Conservation (phyloP, 345 rosid species). For the Gynandropsis gynandra region DNA sequence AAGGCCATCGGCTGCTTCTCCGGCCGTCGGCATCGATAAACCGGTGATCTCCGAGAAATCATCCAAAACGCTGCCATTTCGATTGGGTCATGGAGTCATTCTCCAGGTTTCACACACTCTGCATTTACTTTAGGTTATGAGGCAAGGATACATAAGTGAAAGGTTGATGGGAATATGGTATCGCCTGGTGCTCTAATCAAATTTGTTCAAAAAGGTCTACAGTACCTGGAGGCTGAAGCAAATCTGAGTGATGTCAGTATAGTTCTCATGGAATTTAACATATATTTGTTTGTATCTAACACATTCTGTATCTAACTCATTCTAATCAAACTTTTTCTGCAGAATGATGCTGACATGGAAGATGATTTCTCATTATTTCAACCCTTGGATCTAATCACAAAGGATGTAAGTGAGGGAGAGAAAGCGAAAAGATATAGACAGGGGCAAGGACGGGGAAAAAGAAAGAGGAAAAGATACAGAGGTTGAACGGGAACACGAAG, state of each 20-base stretch:
- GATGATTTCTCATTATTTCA: constrained; percentile 96
- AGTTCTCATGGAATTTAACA: constrained; percentile 16
- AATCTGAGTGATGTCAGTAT: too few relatives aligned
- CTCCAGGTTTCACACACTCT: constrained; percentile 74
- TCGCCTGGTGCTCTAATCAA: constrained; percentile 93
- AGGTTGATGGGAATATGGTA: constrained; percentile 86
- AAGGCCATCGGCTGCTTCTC: too few relatives aligned
- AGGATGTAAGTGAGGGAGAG: constrained; percentile 73
- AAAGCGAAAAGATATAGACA: constrained; percentile 61
- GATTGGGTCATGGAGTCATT: too few relatives aligned
- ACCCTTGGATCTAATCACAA: constrained; percentile 92
- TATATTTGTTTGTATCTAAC: constrained; percentile 4
- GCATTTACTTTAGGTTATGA: constrained; percentile 93
- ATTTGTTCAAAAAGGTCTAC: too few relatives aligned
- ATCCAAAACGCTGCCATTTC: too few relatives aligned
- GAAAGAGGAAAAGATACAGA: constrained; percentile 42
- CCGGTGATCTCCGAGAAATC: too few relatives aligned
- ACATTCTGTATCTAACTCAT: constrained; percentile 2
- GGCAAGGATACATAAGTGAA: constrained; percentile 78
- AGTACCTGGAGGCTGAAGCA: too few relatives aligned
- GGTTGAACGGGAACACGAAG: constrained; percentile 48
- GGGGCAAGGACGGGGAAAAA: constrained; percentile 40
- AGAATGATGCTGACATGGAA: constrained; percentile 74
- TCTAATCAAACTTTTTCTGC: constrained; percentile 13
- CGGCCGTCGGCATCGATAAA: too few relatives aligned